phyloP scores from a whole-genome alignment of 2,329 filamentous ascomycete genomes.

The Dothistroma septosporum region DNA sequence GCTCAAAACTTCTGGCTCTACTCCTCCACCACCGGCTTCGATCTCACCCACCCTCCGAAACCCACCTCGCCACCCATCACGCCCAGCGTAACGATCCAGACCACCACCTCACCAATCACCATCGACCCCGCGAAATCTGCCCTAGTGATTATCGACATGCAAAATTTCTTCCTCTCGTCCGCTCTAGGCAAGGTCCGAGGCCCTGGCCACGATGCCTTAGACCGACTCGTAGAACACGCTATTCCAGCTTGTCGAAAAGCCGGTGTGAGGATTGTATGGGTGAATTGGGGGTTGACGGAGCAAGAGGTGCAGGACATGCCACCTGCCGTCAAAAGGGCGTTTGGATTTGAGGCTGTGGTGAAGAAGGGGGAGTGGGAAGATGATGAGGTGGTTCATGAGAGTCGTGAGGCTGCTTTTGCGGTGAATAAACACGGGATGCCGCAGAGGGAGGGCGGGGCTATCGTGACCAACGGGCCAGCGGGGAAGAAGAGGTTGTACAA shows the following conservation, averaged over 20 bases:
- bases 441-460: slow-evolving; percentile 12
- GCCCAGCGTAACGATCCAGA: slow-evolving; percentile 25
- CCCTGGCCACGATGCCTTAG: slow-evolving; percentile 41
- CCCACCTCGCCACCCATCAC: slow-evolving; percentile 27
- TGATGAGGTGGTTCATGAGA: slow-evolving; percentile 16
- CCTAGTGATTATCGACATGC: slow-evolving; percentile 36
- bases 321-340: slow-evolving; percentile 47
- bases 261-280: slow-evolving; percentile 52
- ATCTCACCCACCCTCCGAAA: slow-evolving; percentile 42
- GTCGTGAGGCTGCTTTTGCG: slow-evolving; percentile 13
- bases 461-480: slow-evolving; percentile 22
- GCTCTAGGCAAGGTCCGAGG: slow-evolving; percentile 34
- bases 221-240: slow-evolving; percentile 41
- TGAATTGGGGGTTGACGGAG: slow-evolving; percentile 58
- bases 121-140: slow-evolving; percentile 34
- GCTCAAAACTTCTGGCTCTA: slow-evolving; percentile 45
- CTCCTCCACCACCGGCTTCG: slow-evolving; percentile 41
- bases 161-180: slow-evolving; percentile 34
- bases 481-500: slow-evolving; percentile 28
- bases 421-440: slow-evolving; percentile 27
- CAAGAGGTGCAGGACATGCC: slow-evolving; percentile 50
- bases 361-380: slow-evolving; percentile 16
- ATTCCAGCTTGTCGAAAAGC: slow-evolving; percentile 48
- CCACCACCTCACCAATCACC: slow-evolving; percentile 29
- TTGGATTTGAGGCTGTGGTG: slow-evolving; percentile 40